Evolutionary conservation across 2,329 filamentous ascomycete genomes (phyloP), one percentile per base, ranked within the genome.

Genomic region (Cephalotrichum gorgonifer): DNA sequence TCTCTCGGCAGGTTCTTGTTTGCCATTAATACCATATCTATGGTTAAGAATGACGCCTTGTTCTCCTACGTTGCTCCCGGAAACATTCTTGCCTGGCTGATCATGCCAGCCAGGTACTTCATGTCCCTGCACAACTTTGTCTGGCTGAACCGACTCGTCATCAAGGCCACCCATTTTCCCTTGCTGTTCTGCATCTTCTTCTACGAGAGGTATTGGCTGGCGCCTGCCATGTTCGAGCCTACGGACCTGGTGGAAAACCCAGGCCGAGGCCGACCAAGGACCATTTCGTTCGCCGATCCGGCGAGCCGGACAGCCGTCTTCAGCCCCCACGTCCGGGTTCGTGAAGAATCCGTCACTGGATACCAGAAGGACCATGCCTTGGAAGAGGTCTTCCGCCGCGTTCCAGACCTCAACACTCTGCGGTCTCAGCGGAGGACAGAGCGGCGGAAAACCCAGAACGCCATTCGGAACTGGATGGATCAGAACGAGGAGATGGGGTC

Each of bases 1-100:
- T 39, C 28, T 27, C 28, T 48, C 7, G 33, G 57, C 53, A 78
- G 75, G 51, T 96, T 95, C 61, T 68, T 96, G 2, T 96, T 97
- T 60, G 91, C 91, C 0, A 89, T 97, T 63, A 97, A 96, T 61
- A 94, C 91, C 4, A 95, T 96, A 45, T 94, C 88, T 4, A 94
- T 95, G 87, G 91, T 96, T 55, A 97, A 96, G 65, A 95, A 93
- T n/a, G 91, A 97, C 62, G 86, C 89, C 0, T 72, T 96, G 0
- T 97, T 97, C 70, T 94, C 88, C 3, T 96, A 96, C 62, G 79
- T 96, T 52, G 86, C 91, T 2, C 91, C 91, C 0, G 85, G 86
- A 14, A 97, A 97, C 61, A 85, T 96, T 27, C 77, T 96, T 54
- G 90, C 88, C 1, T 97, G 90, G 91, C 62, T 91, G 1, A 71